Percentiles rank a stretch among this genome's conserved stretches.
Evolutionary conservation across 768 basidiomycete genomes (phyloP).

Genomic region (Leccinum aurantiacum): DNA sequence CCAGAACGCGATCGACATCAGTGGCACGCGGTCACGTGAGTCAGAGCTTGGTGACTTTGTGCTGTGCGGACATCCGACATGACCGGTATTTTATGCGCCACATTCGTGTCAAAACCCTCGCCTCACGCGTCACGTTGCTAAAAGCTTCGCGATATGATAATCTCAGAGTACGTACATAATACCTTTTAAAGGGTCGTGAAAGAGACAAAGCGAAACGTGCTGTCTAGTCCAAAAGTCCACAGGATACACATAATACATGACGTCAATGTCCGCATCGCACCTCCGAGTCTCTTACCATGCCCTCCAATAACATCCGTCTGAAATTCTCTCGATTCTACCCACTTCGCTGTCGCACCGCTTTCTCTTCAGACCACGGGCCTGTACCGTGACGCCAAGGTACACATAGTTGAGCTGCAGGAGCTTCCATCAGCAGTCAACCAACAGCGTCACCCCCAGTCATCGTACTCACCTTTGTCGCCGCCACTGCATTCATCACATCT

Average conservation of each 20-base stretch:
- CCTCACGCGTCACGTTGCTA: background rate
- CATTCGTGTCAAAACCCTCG: background rate
- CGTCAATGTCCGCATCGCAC: background rate
- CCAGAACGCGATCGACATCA: conserved; percentile 9
- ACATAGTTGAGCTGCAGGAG: background rate
- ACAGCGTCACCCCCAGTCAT: background rate
- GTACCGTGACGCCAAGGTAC: conserved; percentile 8
- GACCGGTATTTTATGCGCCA: background rate
- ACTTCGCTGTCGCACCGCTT: conserved; percentile 13
- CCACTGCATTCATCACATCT: background rate
- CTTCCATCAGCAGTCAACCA: background rate
- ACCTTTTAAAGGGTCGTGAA: background rate
- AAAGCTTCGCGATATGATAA: background rate
- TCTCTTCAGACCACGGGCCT: conserved; percentile 16
- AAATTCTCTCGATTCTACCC: background rate
- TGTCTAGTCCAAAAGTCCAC: conserved; percentile 4
- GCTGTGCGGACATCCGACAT: too few species aligned
- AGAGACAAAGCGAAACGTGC: background rate
- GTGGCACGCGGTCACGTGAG: conserved; percentile 4
- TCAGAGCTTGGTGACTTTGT: background rate
- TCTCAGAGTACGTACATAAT: background rate
- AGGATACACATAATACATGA: background rate
- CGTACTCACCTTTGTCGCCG: conserved; percentile 15
- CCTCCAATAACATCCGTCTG: background rate
- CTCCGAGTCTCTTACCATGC: background rate